A percentile compares a stretch with the other conserved stretches of the same genome.
phyloP scores from a whole-genome alignment of 139 green algal genomes.

The Astrephomene gubernaculifera region DNA sequence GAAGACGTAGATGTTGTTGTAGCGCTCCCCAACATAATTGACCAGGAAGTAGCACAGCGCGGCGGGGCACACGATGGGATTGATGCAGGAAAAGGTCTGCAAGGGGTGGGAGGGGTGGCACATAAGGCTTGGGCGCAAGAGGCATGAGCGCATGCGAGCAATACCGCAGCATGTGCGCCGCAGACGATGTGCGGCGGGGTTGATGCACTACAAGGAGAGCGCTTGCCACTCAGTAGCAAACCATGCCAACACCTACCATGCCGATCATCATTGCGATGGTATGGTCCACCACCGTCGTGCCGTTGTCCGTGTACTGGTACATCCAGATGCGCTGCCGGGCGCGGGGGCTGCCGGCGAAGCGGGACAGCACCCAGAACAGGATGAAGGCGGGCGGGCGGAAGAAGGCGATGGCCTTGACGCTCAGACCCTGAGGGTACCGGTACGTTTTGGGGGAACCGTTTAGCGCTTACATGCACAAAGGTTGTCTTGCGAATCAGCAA shows the following conservation, averaged over 20 bases:
- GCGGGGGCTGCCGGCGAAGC: slow-evolving; percentile 49
- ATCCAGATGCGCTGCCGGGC: slow-evolving; percentile 42
- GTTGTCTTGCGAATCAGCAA: too few relatives aligned
- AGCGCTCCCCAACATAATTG: slow-evolving; percentile 47
- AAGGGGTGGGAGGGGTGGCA: too few relatives aligned
- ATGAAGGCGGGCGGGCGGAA: slow-evolving; percentile 46
- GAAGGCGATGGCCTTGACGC: slow-evolving; percentile 30
- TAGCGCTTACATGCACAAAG: too few relatives aligned
- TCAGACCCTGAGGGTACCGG: slow-evolving; percentile 22
- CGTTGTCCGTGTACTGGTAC: slow-evolving; percentile 43
- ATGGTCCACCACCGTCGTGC: slow-evolving; percentile 51
- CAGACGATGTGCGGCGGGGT: too few relatives aligned
- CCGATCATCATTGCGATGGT: slow-evolving; percentile 68
- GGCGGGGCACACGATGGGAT: slow-evolving; percentile 78
- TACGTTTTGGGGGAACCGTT: too few relatives aligned
- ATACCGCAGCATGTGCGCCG: too few relatives aligned
- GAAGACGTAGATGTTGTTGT: slow-evolving; percentile 60
- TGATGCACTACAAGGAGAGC: too few relatives aligned
- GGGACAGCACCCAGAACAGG: slow-evolving; percentile 45
- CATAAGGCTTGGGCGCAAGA: too few relatives aligned
- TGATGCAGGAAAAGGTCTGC: slow-evolving; percentile 74
- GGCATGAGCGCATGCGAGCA: too few relatives aligned
- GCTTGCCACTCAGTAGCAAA: too few relatives aligned
- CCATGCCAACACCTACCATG: slow-evolving; percentile 51
- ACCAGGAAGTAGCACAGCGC: slow-evolving; percentile 79